Evolutionary conservation across 805 yeast species (phyloP).

Genomic region (Hanseniaspora lachancei): DNA sequence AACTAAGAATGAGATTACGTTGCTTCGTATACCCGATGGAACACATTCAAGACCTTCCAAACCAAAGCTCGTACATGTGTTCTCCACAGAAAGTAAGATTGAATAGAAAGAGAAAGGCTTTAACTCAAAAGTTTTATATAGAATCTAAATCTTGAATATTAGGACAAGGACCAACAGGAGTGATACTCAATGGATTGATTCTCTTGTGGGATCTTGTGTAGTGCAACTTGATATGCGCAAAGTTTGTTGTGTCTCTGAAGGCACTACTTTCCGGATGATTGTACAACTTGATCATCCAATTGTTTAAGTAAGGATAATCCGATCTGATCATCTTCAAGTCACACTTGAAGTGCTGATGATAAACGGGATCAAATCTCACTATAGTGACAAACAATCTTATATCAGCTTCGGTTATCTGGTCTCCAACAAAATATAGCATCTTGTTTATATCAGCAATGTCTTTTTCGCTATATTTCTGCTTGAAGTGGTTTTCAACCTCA

Average conservation of each 20-base stretch:
- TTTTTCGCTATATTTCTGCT: conserved; percentile 28
- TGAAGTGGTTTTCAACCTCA: conserved; percentile 50
- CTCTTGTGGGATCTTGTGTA: conserved; percentile 74
- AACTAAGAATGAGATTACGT: no score
- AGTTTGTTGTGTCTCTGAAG: conserved; percentile 66
- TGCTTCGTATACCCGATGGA: no score
- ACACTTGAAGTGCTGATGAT: conserved; percentile 91
- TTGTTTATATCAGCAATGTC: conserved; percentile 19
- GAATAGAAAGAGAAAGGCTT: neutral
- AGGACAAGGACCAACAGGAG: conserved; percentile 83
- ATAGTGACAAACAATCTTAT: conserved; percentile 77
- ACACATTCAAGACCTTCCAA: no score
- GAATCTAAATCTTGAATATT: conserved; percentile 39
- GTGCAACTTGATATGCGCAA: conserved; percentile 82
- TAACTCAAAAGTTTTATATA: neutral
- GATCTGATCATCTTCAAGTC: conserved; percentile 66
- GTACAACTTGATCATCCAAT: conserved; percentile 72
- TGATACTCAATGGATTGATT: conserved; percentile 70
- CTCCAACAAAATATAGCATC: conserved; percentile 42
- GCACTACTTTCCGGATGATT: conserved; percentile 50
- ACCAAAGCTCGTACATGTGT: no score
- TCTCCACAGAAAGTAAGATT: neutral
- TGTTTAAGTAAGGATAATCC: conserved; percentile 65
- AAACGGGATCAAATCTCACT: conserved; percentile 82
- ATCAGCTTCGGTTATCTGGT: conserved; percentile 76